phyloP scores from a whole-genome alignment of 352 stramenopile genomes.

The Pythium rishiriense region DNA sequence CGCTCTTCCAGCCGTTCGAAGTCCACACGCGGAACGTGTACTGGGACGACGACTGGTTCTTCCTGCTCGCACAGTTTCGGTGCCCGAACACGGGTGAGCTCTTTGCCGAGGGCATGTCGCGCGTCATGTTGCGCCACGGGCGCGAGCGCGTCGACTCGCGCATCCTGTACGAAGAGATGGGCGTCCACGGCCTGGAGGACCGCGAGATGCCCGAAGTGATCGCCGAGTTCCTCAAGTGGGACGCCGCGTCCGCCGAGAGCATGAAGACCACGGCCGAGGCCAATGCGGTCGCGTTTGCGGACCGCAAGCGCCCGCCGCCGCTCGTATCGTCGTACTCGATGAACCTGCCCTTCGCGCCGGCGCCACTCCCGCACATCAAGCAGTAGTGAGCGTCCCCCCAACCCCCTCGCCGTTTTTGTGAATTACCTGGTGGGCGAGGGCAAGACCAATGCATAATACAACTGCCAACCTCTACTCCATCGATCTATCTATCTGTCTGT shows the following conservation, averaged over 20 bases:
- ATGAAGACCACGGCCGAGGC: slow-evolving; percentile 54
- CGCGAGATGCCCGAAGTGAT: slow-evolving; percentile 52
- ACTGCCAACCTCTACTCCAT: neutral
- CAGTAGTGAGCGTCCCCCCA: slow-evolving; percentile 12
- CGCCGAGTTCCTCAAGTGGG: slow-evolving; percentile 55
- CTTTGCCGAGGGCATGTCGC: slow-evolving; percentile 63
- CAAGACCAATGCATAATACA: neutral
- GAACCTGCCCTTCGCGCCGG: slow-evolving; percentile 51
- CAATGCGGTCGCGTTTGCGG: slow-evolving; percentile 34
- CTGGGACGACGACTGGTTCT: slow-evolving; percentile 77
- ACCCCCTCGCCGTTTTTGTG: neutral
- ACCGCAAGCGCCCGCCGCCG: slow-evolving; percentile 30
- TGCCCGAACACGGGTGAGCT: slow-evolving; percentile 61
- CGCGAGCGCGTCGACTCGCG: slow-evolving; percentile 50
- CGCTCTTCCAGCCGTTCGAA: slow-evolving; percentile 54
- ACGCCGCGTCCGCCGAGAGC: slow-evolving; percentile 44
- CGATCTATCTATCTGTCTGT: too few relatives aligned
- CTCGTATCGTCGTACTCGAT: slow-evolving; percentile 64
- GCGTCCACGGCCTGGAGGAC: slow-evolving; percentile 41
- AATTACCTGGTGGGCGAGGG: neutral
- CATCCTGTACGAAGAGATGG: slow-evolving; percentile 56
- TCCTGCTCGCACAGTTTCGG: slow-evolving; percentile 63
- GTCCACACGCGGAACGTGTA: slow-evolving; percentile 71
- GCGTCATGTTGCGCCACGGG: slow-evolving; percentile 61
- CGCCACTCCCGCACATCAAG: slow-evolving; percentile 26